Conservation (phyloP, 1,284 basidiomycete genomes). For the Fomitopsis schrenkii region DNA sequence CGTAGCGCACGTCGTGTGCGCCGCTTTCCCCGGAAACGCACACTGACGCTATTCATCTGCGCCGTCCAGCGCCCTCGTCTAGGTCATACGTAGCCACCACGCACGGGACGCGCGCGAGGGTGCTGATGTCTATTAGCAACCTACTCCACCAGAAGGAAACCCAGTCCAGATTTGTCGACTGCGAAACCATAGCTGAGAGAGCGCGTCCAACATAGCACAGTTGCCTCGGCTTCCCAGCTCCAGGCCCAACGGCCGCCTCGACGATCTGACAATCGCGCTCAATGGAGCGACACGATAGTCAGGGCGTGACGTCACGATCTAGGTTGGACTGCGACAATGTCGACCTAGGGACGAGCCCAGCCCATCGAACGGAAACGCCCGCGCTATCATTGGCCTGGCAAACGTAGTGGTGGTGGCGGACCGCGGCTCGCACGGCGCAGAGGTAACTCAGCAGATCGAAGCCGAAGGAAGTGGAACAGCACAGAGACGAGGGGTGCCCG, state of each 20-base stretch:
- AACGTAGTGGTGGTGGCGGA: background rate
- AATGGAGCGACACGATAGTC: too few species aligned
- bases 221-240: too few species aligned
- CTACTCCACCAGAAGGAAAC: too few species aligned
- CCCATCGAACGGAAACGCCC: background rate
- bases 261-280: too few species aligned
- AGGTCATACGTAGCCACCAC: background rate
- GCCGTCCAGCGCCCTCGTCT: background rate
- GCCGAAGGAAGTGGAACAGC: conserved; percentile 1
- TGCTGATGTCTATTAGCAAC: too few species aligned
- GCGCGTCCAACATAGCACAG: too few species aligned
- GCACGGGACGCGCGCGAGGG: background rate
- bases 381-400: background rate
- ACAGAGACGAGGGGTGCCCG: background rate
- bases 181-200: too few species aligned
- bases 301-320: background rate
- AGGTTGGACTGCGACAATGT: background rate
- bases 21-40: background rate
- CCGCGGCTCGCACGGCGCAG: background rate
- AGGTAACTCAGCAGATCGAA: background rate
- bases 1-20: background rate
- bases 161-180: too few species aligned
- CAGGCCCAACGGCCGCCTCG: too few species aligned
- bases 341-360: background rate
- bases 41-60: background rate